phyloP scores from a whole-genome alignment of 2,329 filamentous ascomycete genomes.

The Tolypocladium guangdongense region DNA sequence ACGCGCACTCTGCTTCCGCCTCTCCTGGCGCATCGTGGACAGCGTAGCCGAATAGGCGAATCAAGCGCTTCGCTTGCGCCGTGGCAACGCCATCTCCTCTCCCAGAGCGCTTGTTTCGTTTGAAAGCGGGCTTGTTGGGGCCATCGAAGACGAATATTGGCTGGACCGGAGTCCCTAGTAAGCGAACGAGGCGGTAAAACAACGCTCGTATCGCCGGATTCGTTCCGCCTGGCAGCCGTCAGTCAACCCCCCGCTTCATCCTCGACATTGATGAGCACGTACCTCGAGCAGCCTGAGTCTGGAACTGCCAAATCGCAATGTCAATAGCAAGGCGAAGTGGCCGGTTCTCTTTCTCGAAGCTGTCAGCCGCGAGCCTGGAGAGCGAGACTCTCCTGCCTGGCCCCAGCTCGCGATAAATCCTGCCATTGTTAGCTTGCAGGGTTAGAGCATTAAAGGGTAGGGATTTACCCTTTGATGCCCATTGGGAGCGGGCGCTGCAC shows the following conservation, averaged over 20 bases:
- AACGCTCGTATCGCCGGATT: slow-evolving; percentile 87
- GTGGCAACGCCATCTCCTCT: slow-evolving; percentile 56
- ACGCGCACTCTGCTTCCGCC: slow-evolving; percentile 89
- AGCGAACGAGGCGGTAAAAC: slow-evolving; percentile 78
- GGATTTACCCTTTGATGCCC: slow-evolving; percentile 54
- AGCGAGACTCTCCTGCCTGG: slow-evolving; percentile 69
- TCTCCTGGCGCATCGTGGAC: slow-evolving; percentile 85
- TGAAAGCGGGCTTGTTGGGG: slow-evolving; percentile 73
- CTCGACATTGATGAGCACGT: background rate
- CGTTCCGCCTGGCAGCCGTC: slow-evolving; percentile 49
- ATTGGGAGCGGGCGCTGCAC: slow-evolving; percentile 24
- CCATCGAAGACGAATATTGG: slow-evolving; percentile 89
- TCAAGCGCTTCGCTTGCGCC: slow-evolving; percentile 70
- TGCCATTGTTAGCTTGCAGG: slow-evolving; percentile 23
- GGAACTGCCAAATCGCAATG: slow-evolving; percentile 95
- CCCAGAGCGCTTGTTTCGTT: slow-evolving; percentile 68
- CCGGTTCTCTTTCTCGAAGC: slow-evolving; percentile 56
- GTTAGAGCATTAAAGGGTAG: rapidly evolving
- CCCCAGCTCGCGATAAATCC: slow-evolving; percentile 85
- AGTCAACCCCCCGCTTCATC: background rate
- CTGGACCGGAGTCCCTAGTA: slow-evolving; percentile 68
- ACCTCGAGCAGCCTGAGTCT: slow-evolving; percentile 74
- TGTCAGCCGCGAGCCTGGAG: slow-evolving; percentile 69
- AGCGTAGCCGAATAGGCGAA: slow-evolving; percentile 75
- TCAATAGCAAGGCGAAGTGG: slow-evolving; percentile 86